Evolutionary conservation across 768 basidiomycete species (phyloP), one percentile per base, ranked within the genome.

Genomic region (Podaxis sp.): DNA sequence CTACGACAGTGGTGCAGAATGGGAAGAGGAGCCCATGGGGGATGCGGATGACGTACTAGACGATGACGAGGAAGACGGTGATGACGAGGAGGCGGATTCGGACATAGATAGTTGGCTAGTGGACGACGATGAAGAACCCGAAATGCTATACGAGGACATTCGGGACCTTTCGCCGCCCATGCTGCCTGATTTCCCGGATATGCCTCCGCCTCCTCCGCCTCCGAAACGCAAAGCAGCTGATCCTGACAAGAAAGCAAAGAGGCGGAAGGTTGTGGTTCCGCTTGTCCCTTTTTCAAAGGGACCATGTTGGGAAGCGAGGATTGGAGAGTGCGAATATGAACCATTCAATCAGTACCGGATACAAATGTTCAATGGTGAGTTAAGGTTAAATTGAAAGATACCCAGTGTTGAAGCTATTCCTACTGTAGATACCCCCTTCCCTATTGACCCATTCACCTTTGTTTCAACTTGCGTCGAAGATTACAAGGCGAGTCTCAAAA

Each of bases 1-100:
- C 4, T 93, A 96, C 70, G 96, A 99, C 76, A 95, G 93, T 56
- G 96, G 93, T 13, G 94, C 89, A 68, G 97, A 99, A 68, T 99
- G 97, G 97, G 93, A 94, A 65, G 91, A 90, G 62, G 95, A 95
- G 71, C 87, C 87, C 22, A 84, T 82, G 2, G 93, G 88, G 24
- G 91, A 86, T 11, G 93, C 89, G 55, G 91, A 92, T 54, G 89
- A 91, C 59, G 84, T 89, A 6, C 77, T 82, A 6, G 88, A 90
- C 4, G 91, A 92, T 15, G 89, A 86, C 13, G 87, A 82, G 4
- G 87, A 86, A 10, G 85, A 83, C 8, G 84, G 77, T 10, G 84
- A 81, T 1, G 77, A 75, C 5, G 87, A 84, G 15, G 88, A 85
- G 33, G 79, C 77, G 2, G 91, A 91, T 70, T 92, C 89, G 12